Evolutionary conservation across 257 asterid species (phyloP), one percentile per base, ranked within the genome.

Genomic region (Nicotiana attenuata): DNA sequence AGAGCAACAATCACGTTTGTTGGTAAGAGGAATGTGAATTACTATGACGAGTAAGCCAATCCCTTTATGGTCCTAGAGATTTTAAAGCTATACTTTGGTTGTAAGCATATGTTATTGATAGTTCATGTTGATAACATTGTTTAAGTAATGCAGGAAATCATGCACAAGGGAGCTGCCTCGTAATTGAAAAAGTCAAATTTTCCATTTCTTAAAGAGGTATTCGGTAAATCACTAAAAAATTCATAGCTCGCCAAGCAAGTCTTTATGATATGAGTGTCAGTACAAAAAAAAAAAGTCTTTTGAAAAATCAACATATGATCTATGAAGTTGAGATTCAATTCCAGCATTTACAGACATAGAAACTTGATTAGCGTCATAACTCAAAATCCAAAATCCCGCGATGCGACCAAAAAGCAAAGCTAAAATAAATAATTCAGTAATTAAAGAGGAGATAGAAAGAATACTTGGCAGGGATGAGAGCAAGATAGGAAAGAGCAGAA

Each of bases 381-480:
- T 50, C 63, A 2, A 3, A 47, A 15, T 50, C 26, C 9, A 75
- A 50, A 73, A 50, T 50, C 63, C 1, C 45, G 17, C 28, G 64
- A 75, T 75, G 4, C 14, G 1, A 65, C 20, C 16, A 60, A 1
- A 31, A 7, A 22, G 24, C 0, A 35, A 35, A 41, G 50, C 3
- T 41, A 8, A 19, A 35, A 8, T 38, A 65, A 20, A 60, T 20
- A 2, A 10, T 13, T 28, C 24, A 65, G n/a, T n/a, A 52, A 64
- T 24, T 17, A n/a, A 31, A 85, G 63, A 73, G 22, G 69, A 63
- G 75, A 71, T 19, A 61, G 65, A 71, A 52, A 26, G 52, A 82
- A 56, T 91, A 96, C 99, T 91, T 96, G 81, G 98, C 97, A 65
- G 99, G 99, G 82, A 94, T 92, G 65, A 96, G 98, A 80, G 99